Evolutionary conservation across 805 yeast genomes (phyloP).

Genomic region (Candida oleophila): DNA sequence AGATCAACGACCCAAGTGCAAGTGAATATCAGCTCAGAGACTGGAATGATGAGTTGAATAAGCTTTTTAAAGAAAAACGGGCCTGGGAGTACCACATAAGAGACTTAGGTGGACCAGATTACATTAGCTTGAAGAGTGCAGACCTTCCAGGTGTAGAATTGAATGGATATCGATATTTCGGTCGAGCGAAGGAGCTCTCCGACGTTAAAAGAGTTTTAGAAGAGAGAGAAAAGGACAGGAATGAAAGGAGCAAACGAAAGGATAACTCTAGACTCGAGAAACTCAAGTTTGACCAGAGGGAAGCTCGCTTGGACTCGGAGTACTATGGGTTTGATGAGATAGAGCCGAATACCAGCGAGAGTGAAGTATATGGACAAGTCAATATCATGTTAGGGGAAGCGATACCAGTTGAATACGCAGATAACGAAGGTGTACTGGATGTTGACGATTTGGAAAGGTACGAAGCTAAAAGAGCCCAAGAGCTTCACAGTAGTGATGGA

Average conservation of each 20-base stretch:
- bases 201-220: constrained; percentile 50
- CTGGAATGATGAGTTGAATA: constrained; percentile 71
- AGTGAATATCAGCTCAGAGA: constrained; percentile 68
- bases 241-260: constrained; percentile 16
- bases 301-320: constrained; percentile 24
- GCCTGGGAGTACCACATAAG: constrained; percentile 79
- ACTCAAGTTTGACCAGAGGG: constrained; percentile 21
- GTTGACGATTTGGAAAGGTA: not conserved
- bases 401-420: constrained; percentile 6
- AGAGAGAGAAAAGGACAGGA: constrained; percentile 24
- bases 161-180: constrained; percentile 72
- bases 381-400: constrained; percentile 13
- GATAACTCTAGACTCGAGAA: constrained; percentile 17
- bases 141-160: constrained; percentile 20
- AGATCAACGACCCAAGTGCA: constrained; percentile 57
- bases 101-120: constrained; percentile 73
- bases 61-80: constrained; percentile 60
- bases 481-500: not conserved
- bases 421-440: not conserved
- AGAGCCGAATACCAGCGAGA: not conserved
- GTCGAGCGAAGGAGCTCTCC: constrained; percentile 77
- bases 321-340: constrained; percentile 46
- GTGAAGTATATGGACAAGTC: constrained; percentile 8
- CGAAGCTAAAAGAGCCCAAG: not conserved
- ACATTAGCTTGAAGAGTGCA: constrained; percentile 29